Base-by-base conservation (phyloP, 768 basidiomycete species). In the Lyophyllum atratum region DNA sequence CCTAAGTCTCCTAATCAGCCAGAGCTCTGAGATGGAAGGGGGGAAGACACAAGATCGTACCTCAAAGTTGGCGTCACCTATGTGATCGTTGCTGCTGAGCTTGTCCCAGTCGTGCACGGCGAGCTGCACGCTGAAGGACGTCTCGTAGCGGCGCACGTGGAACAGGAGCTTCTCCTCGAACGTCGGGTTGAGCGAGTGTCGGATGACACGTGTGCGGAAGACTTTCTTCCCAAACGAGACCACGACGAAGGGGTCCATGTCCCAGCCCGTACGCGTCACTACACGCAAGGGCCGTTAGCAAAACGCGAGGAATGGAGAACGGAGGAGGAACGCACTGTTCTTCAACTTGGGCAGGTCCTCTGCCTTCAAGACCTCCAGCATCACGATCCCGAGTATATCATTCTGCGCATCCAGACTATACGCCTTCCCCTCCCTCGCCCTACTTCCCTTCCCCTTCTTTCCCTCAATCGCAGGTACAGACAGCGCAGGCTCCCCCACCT, bases 201-300 rank as follows among this genome's bases (percentile, higher is more conserved):
- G 84, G 53, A 95, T 86, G 25, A 94, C 86, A 29, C 91, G 87
- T 0, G 95, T 98, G 2, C 95, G 82, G 75, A 98, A 98, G 4
- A 98, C 92, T 70, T 97, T 98, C 76, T 95, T 95, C 28, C 95
- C 93, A 60, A 99, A 99, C 3, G 93, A 93, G 60, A 95, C 83
- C 59, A 99, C 94, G 22, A 93, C 91, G 66, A 98, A 98, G 0
- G 95, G 95, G 65, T 98, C 95, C 95, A 98, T 97, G 68, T 98
- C 95, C 83, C 88, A 95, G 0, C 91, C 92, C 0, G 85, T 91
- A 0, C 90, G 85, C 1, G 88, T 93, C 85, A 93, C 91, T 92
- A 54, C 11, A 5, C 3, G 37, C 10, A 5, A 8, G 31, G n/a
- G 17, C 5, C 17, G n/a, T 19, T 19, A n/a, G 39, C 19, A 2